Base-by-base conservation (phyloP, 257 asterid genomes). In the Solanum rostratum region DNA sequence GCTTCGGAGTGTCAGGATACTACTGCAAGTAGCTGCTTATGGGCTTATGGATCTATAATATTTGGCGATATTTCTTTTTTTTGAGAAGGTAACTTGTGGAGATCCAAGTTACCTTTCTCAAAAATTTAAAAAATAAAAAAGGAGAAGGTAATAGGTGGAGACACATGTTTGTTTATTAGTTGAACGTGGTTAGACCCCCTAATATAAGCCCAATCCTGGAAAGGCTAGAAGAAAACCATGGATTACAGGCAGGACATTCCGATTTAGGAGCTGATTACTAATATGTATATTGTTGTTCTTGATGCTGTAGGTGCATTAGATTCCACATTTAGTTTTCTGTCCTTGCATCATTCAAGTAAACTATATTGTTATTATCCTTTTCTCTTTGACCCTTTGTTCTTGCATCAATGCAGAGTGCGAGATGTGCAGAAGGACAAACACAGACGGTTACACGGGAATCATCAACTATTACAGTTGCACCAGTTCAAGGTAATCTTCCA, bases 381-480 rank as follows among this genome's bases (percentile, higher is more conserved):
- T 74, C 37, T 85, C 27, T 65, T 83, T 29, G 50, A 52, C 29
- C 11, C 19, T 63, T 55, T 49, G 50, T 60, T 79, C 83, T 62
- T 88, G 85, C 63, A 50, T 33, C 55, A 30, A 6, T 33, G 62
- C 91, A 95, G 99, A 95, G 83, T 88, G 97, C 97, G 30, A 94
- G 92, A 57, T 94, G 98, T 85, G 91, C 93, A 43, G 94, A 93
- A 39, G 97, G 91, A 86, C 97, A 95, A 83, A 95, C 99, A 22
- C 97, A 95, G 85, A 95, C 98, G 46, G 94, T 95, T 54, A 94
- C 98, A 4, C 93, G 98, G 46, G 89, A 94, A 86, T 92, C 98
- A 41, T 95, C 99, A 27, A 95, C 98, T 69, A 92, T 95, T 84
- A 94, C 98, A 30, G 94, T 95, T 86, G 98, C 98, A 16, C 99